phyloP scores from a whole-genome alignment of 805 yeast species.

The Alloascoidea africana region DNA sequence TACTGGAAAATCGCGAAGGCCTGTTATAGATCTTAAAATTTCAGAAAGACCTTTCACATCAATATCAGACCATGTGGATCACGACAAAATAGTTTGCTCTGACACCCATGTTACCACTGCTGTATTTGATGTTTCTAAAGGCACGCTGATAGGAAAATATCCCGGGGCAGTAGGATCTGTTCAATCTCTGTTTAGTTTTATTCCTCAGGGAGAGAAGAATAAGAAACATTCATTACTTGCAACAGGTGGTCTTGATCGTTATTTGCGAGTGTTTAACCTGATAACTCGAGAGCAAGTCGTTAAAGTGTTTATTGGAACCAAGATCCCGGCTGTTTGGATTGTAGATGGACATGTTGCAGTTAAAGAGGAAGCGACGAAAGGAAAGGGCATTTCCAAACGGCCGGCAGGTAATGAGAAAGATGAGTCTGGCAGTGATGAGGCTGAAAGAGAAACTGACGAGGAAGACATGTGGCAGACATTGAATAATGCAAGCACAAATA shows the following conservation, averaged over 20 bases:
- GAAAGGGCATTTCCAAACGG: constrained; percentile 4
- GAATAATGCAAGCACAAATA: too few relatives aligned
- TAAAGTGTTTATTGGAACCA: constrained; percentile 66
- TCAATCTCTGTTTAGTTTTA: constrained; percentile 19
- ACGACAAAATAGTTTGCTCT: constrained; percentile 41
- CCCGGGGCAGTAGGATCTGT: constrained; percentile 71
- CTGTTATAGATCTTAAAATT: constrained; percentile 39
- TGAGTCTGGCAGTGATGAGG: constrained; percentile 14
- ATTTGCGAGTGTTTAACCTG: constrained; percentile 61
- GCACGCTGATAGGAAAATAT: constrained; percentile 51
- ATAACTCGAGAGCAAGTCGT: constrained; percentile 42
- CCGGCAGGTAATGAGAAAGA: constrained; percentile 17
- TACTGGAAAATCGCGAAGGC: constrained; percentile 52
- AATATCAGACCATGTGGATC: constrained; percentile 18
- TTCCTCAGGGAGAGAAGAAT: constrained; percentile 1
- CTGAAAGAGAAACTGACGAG: constrained; percentile 19
- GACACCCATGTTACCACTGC: constrained; percentile 59
- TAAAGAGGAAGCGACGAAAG: constrained; percentile 17
- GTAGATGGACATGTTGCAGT: constrained; percentile 29
- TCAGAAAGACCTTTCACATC: constrained; percentile 39
- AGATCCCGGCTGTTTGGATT: constrained; percentile 37
- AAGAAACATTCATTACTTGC: constrained; percentile 29
- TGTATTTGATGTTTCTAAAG: constrained; percentile 32
- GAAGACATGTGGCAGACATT: constrained; percentile 20
- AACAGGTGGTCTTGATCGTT: constrained; percentile 81